Conservation (phyloP, 441 rosid species). For the Jatropha podagrica region DNA sequence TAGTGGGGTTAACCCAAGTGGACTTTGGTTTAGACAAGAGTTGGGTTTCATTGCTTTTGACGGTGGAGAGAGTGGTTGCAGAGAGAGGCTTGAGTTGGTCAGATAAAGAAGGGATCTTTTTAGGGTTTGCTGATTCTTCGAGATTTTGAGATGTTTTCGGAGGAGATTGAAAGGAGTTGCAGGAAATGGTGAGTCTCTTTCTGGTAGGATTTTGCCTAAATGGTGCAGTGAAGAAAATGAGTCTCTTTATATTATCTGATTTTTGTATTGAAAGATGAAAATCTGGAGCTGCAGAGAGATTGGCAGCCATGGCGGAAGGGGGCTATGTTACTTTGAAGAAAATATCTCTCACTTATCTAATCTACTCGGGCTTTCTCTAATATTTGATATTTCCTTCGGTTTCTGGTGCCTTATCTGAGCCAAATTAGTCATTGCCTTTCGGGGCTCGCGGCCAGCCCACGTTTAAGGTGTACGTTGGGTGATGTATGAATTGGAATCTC, state of each 20-base stretch:
- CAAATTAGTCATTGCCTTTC: too few relatives aligned
- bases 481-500: too few relatives aligned
- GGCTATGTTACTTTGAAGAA: background rate
- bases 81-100: slow-evolving; percentile 87
- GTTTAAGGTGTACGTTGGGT: too few relatives aligned
- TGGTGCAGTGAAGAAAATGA: slow-evolving; percentile 37
- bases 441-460: too few relatives aligned
- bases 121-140: slow-evolving; percentile 34
- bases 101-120: slow-evolving; percentile 62
- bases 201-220: slow-evolving; percentile 29
- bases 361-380: too few relatives aligned
- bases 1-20: slow-evolving; percentile 85
- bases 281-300: slow-evolving; percentile 62
- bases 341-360: background rate
- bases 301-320: slow-evolving; percentile 53
- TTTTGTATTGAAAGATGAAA: slow-evolving; percentile 40
- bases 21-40: slow-evolving; percentile 77
- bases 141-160: slow-evolving; percentile 33
- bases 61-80: slow-evolving; percentile 55
- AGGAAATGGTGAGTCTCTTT: slow-evolving; percentile 45
- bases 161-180: slow-evolving; percentile 35
- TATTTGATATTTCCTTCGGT: too few relatives aligned
- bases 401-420: too few relatives aligned
- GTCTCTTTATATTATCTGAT: slow-evolving; percentile 40
- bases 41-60: slow-evolving; percentile 31